Base-by-base conservation (phyloP, 2,329 filamentous ascomycete genomes). In the Aspergillus piperis region DNA sequence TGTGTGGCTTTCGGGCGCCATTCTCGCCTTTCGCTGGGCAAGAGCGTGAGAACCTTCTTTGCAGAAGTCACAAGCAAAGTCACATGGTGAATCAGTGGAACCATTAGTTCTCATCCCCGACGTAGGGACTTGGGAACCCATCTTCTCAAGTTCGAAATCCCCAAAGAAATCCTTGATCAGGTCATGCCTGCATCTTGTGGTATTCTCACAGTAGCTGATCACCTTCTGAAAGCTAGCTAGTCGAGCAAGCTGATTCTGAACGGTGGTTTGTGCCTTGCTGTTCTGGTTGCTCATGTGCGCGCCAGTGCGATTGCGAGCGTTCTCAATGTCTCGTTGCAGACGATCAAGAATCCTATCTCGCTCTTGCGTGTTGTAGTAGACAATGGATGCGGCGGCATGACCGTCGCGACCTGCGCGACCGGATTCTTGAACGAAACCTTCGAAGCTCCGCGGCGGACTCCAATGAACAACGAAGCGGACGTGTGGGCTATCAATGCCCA, bases 401-500 rank as follows among this genome's bases (percentile, higher is more conserved):
- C 92, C 91, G 68, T 98, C 94, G 42, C 94, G 86, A 0, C 94
- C 94, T 5, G 93, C 94, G 41, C 94, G 89, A 0, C 94, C 94
- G 2, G 92, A 93, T 82, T 98, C 94, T 77, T 98, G 94, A 70
- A 97, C 96, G 73, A 95, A 97, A 1, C 93, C 92, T 74, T 98
- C 94, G 73, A 98, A 96, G 3, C 90, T 95, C 72, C 96, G 96
- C 8, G 94, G 91, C 8, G 96, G 84, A 61, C 92, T 90, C 92
- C 94, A 98, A 76, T 98, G 94, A 1, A 95, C 88, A 1, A 98
- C 93, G 69, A 97, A 97, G 2, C 94, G 90, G 10, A 98, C 94
- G 68, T 96, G 90, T 55, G 95, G 88, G 75, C 97, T 97, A 76
- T 98, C 93, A 65, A 98, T 97, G 25, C 94, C 94, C 94, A 98